These are phyloP conservation scores for Coemansia sp. DNA, from an alignment of 192 early-diverging fungal species.

Conservation along the genomic window DNA sequence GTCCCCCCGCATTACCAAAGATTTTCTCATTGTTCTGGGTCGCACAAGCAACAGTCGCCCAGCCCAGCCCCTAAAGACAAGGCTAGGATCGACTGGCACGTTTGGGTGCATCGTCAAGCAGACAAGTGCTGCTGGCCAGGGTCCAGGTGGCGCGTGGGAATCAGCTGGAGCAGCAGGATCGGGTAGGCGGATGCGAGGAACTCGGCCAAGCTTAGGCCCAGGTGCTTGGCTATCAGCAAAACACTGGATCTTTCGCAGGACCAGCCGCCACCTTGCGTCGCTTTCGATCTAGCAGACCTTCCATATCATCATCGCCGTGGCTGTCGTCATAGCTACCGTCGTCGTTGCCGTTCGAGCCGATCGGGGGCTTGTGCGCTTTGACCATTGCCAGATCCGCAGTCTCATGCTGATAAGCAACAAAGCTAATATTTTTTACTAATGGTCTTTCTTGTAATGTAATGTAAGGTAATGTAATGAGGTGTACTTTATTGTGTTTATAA, in stretches of 20 bases:
- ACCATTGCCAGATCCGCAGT: not conserved
- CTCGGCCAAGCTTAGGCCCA: conserved; percentile 38
- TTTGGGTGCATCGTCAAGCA: conserved; percentile 36
- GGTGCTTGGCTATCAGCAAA: conserved; percentile 29
- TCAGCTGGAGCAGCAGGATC: no score
- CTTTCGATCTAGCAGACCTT: conserved; percentile 19
- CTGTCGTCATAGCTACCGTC: not conserved
- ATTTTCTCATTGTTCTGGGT: no score
- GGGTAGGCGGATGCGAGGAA: no score
- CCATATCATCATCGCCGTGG: conserved; percentile 13
- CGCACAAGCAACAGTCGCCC: not conserved
- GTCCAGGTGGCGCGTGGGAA: not conserved
- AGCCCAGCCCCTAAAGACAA: not conserved
- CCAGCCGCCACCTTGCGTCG: conserved; percentile 19
- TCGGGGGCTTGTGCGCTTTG: not conserved
- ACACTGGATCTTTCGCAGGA: conserved; percentile 10
- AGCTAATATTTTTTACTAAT: no score
- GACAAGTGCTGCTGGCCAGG: conserved; percentile 16
- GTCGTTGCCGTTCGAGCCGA: not conserved
- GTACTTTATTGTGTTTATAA: not conserved
- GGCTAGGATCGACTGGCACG: conserved; percentile 26
- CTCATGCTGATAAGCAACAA: conserved; percentile 9
- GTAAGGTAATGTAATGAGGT: not conserved
- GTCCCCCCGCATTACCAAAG: no score
- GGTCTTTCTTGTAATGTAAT: conserved; percentile 10